Evolutionary conservation across 2,329 filamentous ascomycete species (phyloP).

Genomic region (Domatiomyces catenatus): DNA sequence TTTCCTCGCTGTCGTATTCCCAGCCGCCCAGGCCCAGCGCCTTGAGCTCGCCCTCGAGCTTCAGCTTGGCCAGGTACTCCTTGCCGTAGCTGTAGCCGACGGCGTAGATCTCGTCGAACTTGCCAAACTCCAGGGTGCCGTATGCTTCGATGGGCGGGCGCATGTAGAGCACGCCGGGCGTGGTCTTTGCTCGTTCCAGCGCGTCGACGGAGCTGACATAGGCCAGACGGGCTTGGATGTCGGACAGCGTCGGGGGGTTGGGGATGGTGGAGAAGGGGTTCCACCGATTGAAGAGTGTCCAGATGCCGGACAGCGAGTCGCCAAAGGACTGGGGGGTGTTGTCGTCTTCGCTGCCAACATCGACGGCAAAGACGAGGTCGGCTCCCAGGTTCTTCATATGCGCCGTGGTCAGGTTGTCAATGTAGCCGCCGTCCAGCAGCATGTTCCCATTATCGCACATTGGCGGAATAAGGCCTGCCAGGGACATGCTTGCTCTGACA

Average conservation of each 20-base stretch:
- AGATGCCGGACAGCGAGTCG: conserved; percentile 85
- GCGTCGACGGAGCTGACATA: conserved; percentile 94
- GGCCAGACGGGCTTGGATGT: conserved; percentile 87
- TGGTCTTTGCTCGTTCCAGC: conserved; percentile 79
- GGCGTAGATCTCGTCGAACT: conserved; percentile 92
- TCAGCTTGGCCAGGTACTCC: conserved; percentile 60
- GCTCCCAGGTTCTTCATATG: conserved; percentile 94
- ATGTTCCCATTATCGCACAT: conserved; percentile 94
- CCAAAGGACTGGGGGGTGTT: conserved; percentile 83
- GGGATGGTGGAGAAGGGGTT: conserved; percentile 80
- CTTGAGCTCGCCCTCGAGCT: conserved; percentile 60
- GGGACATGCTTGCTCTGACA: conserved; percentile 87
- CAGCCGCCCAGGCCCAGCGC: conserved; percentile 34
- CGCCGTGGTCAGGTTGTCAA: conserved; percentile 90
- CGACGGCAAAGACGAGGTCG: conserved; percentile 87
- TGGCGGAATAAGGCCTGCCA: conserved; percentile 81
- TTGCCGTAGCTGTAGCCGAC: conserved; percentile 77
- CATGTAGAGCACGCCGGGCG: conserved; percentile 89
- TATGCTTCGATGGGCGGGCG: conserved; percentile 85
- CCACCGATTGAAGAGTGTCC: conserved; percentile 92
- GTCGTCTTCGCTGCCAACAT: conserved; percentile 86
- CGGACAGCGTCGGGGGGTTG: conserved; percentile 85
- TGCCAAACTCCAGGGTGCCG: conserved; percentile 87
- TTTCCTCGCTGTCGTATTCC: conserved; percentile 49
- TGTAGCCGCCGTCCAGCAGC: conserved; percentile 89